Percentiles rank a stretch among this genome's conserved stretches.
These are phyloP conservation scores for Hypoxylon sp. DNA, from an alignment of 2,329 filamentous ascomycete species.

Conservation along the genomic window DNA sequence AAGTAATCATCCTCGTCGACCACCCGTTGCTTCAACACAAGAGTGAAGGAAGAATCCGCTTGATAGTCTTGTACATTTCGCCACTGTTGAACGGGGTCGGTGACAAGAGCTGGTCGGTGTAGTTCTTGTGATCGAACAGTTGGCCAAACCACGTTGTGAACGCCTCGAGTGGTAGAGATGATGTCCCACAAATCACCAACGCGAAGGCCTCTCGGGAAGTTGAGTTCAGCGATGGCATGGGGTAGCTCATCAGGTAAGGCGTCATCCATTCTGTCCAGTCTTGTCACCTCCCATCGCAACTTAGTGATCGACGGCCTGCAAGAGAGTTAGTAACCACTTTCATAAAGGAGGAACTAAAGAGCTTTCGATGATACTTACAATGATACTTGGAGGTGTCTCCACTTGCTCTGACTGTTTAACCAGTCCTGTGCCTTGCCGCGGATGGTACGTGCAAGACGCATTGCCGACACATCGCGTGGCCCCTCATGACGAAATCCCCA, in stretches of 20 bases:
- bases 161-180: neutral
- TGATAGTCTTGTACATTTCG: neutral
- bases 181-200: conserved; percentile 6
- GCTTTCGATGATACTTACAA: too few species aligned
- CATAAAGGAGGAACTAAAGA: too few species aligned
- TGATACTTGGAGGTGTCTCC: neutral
- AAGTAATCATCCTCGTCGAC: neutral
- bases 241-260: neutral
- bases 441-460: neutral
- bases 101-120: neutral
- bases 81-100: neutral
- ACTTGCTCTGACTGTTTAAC: neutral
- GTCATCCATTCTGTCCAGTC: neutral
- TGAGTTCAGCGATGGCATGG: neutral
- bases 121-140: neutral
- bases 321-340: too few species aligned
- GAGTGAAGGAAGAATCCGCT: neutral
- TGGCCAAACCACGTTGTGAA: neutral
- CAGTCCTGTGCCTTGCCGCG: neutral
- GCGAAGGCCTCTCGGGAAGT: neutral
- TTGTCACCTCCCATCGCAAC: neutral
- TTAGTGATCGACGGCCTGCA: neutral
- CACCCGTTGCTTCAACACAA: neutral
- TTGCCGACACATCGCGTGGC: neutral
- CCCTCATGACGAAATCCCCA: neutral